These are phyloP conservation scores for Exidia glandulosa DNA, from an alignment of 768 basidiomycete genomes.

Conservation along the genomic window DNA sequence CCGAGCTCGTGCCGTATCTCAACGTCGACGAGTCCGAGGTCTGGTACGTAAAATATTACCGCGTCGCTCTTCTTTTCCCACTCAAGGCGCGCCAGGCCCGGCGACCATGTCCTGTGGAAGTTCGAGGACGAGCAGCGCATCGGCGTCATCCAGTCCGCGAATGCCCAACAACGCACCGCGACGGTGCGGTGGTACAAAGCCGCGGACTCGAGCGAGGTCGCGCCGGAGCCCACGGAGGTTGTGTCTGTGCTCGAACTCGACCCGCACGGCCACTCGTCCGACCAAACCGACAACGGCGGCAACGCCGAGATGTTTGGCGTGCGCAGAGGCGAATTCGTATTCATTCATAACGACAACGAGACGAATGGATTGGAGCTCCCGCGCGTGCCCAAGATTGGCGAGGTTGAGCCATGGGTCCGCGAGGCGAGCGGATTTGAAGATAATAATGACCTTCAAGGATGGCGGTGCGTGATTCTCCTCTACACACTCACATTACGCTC, in stretches of 20 bases:
- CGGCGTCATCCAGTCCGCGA: constrained; percentile 71
- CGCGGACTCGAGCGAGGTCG: constrained; percentile 10
- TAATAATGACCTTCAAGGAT: constrained; percentile 47
- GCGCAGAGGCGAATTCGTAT: constrained; percentile 72
- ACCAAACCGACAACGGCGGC: constrained; percentile 30
- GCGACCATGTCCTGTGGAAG: constrained; percentile 81
- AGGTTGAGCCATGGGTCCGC: constrained; percentile 70
- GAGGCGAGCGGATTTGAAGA: constrained; percentile 37
- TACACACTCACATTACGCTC: background rate
- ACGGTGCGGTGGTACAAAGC: constrained; percentile 35
- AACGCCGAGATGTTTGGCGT: constrained; percentile 58
- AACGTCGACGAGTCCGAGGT: constrained; percentile 90
- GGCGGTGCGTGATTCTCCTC: constrained; percentile 30
- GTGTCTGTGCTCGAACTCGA: constrained; percentile 84
- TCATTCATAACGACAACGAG: constrained; percentile 58
- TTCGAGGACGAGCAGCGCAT: constrained; percentile 54
- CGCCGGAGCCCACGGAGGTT: constrained; percentile 44
- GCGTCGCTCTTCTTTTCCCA: background rate
- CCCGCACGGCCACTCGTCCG: constrained; percentile 55
- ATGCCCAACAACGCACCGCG: constrained; percentile 61
- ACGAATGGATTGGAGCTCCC: constrained; percentile 64
- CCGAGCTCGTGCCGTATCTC: constrained; percentile 61
- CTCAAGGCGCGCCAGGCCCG: constrained; percentile 48
- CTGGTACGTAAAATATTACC: constrained; percentile 41
- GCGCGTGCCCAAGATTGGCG: constrained; percentile 73